Conservation (phyloP, 257 asterid genomes). For the Solanum pinnatisectum region DNA sequence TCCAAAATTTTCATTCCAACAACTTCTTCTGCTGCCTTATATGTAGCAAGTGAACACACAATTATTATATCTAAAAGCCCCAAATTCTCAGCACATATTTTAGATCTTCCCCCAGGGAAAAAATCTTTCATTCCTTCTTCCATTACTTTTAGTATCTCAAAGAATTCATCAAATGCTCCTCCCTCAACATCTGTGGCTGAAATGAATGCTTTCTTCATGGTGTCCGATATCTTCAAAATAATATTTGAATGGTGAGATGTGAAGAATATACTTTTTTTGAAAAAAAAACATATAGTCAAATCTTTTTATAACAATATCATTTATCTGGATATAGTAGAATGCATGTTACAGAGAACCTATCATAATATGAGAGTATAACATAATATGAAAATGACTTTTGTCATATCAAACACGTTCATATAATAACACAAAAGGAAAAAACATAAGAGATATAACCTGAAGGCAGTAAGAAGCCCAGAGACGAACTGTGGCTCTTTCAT, state of each 20-base stretch:
- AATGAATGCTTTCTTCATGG: slow-evolving; percentile 4
- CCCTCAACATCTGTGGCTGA: neutral
- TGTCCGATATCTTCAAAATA: slow-evolving; percentile 14
- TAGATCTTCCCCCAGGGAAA: slow-evolving; percentile 3
- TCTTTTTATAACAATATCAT: neutral
- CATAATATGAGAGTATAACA: too few species aligned
- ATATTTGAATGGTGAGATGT: neutral
- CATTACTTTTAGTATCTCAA: slow-evolving; percentile 15
- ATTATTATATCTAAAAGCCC: slow-evolving; percentile 25
- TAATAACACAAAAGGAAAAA: neutral
- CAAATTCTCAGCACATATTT: neutral
- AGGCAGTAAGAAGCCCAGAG: slow-evolving; percentile 32
- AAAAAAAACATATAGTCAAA: too few species aligned
- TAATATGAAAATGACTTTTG: neutral
- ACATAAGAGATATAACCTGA: slow-evolving; percentile 14
- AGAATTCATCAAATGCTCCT: slow-evolving; percentile 6
- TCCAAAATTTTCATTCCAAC: slow-evolving; percentile 20
- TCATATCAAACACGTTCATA: neutral
- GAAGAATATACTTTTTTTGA: neutral
- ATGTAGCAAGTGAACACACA: slow-evolving; percentile 24
- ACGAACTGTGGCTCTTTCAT: slow-evolving; percentile 21
- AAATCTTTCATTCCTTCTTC: slow-evolving; percentile 24
- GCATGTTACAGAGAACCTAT: too few species aligned
- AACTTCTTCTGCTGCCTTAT: slow-evolving; percentile 18
- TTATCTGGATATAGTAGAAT: too few species aligned